Percentiles rank a stretch among this genome's conserved stretches.
Evolutionary conservation across 2,329 filamentous ascomycete genomes (phyloP).

Genomic region (Xylariaceae sp.): DNA sequence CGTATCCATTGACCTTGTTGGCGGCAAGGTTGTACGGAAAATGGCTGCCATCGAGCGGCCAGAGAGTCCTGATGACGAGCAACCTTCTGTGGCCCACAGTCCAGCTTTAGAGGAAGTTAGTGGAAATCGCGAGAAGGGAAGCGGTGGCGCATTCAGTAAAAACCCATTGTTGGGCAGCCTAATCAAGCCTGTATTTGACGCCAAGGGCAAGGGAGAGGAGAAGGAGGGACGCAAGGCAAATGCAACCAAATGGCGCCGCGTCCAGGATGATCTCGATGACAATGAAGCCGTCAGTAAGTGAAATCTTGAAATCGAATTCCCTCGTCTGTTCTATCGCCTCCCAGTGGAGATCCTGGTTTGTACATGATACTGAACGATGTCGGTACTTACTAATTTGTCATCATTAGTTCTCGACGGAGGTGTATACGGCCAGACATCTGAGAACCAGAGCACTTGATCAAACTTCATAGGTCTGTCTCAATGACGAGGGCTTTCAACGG

Average conservation of each 20-base stretch:
- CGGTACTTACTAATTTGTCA: too few relatives aligned
- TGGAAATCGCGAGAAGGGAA: slow-evolving; percentile 31
- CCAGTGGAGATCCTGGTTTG: too few relatives aligned
- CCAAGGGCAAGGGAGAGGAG: slow-evolving; percentile 47
- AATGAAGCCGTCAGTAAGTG: slow-evolving; percentile 49
- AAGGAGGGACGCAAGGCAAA: slow-evolving; percentile 41
- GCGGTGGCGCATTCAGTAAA: slow-evolving; percentile 60
- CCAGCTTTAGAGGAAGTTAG: slow-evolving; percentile 31
- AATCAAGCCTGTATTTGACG: slow-evolving; percentile 60
- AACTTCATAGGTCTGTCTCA: too few relatives aligned
- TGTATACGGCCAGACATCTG: too few relatives aligned
- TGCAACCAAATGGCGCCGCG: slow-evolving; percentile 51
- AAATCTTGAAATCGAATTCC: too few relatives aligned
- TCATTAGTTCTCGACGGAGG: too few relatives aligned
- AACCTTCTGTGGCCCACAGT: slow-evolving; percentile 23
- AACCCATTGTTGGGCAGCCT: slow-evolving; percentile 65
- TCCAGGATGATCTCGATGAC: slow-evolving; percentile 57
- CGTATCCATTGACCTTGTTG: slow-evolving; percentile 77
- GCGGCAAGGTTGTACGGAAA: slow-evolving; percentile 69
- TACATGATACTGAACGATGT: too few relatives aligned
- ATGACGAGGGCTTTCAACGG: too few relatives aligned
- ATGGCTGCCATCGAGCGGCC: slow-evolving; percentile 63
- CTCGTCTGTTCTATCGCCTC: too few relatives aligned
- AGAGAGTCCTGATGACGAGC: slow-evolving; percentile 47
- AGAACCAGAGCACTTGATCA: too few relatives aligned